Conservation (phyloP, 1,139 yeast species). For the Petasospora fabianii region DNA sequence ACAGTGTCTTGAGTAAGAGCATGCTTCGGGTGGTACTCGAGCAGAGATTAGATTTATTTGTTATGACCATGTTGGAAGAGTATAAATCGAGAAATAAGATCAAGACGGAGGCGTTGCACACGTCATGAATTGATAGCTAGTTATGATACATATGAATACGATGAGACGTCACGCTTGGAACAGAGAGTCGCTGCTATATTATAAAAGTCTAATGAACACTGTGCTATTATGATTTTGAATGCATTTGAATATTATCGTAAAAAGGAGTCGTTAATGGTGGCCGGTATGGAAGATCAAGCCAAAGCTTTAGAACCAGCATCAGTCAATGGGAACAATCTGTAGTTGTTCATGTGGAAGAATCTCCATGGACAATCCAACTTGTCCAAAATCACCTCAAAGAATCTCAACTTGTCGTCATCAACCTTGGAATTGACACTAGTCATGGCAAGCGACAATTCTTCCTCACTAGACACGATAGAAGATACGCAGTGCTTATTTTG, state of each 20-base stretch:
- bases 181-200: no score
- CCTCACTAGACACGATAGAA: slow-evolving; percentile 9
- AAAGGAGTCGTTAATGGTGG: no score
- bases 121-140: no score
- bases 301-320: slow-evolving; percentile 1
- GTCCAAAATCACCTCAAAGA: slow-evolving; percentile 59
- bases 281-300: no score
- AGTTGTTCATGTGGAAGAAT: slow-evolving; percentile 32
- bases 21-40: slow-evolving; percentile 15
- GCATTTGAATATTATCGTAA: not conserved
- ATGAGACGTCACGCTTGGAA: no score
- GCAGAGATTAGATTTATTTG: slow-evolving; percentile 17
- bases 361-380: slow-evolving; percentile 63
- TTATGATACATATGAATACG: no score
- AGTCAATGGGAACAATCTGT: slow-evolving; percentile 24
- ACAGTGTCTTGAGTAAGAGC: slow-evolving; percentile 9
- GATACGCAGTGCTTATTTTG: slow-evolving; percentile 30
- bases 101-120: no score
- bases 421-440: slow-evolving; percentile 2
- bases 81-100: not conserved
- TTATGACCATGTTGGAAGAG: slow-evolving; percentile 15
- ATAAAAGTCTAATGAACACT: no score
- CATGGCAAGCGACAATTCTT: slow-evolving; percentile 32
- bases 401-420: slow-evolving; percentile 36
- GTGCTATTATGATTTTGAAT: no score